Percentiles rank a stretch among this genome's conserved stretches.
Conservation (phyloP, 345 rosid species). For the Brassica rapa region DNA sequence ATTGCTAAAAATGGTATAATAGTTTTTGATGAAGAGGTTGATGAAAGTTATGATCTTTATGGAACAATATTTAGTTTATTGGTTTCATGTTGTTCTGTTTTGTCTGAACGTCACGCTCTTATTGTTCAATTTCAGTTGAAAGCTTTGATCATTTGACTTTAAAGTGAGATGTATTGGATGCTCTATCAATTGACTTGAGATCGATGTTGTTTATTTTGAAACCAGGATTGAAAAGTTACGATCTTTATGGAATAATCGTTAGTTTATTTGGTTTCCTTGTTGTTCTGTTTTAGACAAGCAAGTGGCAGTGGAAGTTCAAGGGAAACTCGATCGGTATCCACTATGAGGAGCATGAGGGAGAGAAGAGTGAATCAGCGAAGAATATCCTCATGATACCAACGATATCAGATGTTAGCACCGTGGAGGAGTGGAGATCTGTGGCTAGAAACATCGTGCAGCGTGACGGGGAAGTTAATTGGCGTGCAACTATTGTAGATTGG, state of each 20-base stretch:
- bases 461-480: constrained; percentile 52
- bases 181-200: background rate
- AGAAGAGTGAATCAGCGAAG: constrained; percentile 53
- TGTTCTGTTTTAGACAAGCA: constrained; percentile 51
- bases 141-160: constrained; percentile 9
- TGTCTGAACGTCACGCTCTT: constrained; percentile 4
- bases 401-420: constrained; percentile 95
- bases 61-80: constrained; percentile 1
- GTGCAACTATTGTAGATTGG: constrained; percentile 87
- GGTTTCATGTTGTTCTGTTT: constrained; percentile 18
- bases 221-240: background rate
- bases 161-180: background rate
- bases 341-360: constrained; percentile 69
- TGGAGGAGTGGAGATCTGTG: constrained; percentile 91
- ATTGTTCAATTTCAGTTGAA: background rate
- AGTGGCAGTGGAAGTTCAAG: constrained; percentile 79
- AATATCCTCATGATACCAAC: constrained; percentile 84
- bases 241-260: background rate
- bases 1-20: too few relatives aligned
- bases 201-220: too few relatives aligned
- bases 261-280: constrained; percentile 7
- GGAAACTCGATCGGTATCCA: constrained; percentile 59
- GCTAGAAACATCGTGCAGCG: constrained; percentile 71
- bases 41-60: constrained; percentile 9
- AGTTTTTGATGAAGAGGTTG: background rate